Evolutionary conservation across 2,329 filamentous ascomycete species (phyloP).

Genomic region (Colletotrichum sp.): DNA sequence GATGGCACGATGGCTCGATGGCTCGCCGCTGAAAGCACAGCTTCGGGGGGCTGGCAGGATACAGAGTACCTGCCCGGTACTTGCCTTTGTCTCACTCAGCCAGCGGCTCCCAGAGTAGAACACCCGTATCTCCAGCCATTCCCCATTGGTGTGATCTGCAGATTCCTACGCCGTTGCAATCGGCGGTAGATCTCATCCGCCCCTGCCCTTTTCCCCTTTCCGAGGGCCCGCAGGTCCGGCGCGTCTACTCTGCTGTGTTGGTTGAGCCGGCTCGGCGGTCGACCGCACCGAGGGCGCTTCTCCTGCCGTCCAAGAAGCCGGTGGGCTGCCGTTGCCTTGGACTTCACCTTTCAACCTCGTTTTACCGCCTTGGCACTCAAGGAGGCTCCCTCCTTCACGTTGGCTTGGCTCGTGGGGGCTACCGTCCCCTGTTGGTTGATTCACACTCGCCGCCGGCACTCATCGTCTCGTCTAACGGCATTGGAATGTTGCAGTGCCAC

Average conservation of each 20-base stretch:
- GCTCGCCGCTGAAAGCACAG: neutral
- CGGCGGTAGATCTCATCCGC: conserved; percentile 2
- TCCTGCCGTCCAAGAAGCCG: neutral
- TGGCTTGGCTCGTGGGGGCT: neutral
- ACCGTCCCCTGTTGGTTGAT: neutral
- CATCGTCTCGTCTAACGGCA: neutral
- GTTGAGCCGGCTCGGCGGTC: neutral
- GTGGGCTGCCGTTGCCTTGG: neutral
- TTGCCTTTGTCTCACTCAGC: neutral
- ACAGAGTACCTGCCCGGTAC: neutral
- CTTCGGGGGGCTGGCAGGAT: neutral
- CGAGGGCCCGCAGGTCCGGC: neutral
- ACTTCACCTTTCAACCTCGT: neutral
- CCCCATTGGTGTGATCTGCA: neutral
- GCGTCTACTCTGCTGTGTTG: neutral
- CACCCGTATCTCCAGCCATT: neutral
- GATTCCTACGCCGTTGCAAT: conserved; percentile 6
- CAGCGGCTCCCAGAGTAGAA: neutral
- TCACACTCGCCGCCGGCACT: neutral
- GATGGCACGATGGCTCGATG: conserved; percentile 14
- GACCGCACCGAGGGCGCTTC: neutral
- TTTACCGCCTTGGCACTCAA: neutral
- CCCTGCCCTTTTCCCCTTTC: neutral
- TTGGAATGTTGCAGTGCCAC: neutral
- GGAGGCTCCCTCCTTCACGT: neutral